Conservation (phyloP, 2,329 filamentous ascomycete species). For the Aspergillus candidus region DNA sequence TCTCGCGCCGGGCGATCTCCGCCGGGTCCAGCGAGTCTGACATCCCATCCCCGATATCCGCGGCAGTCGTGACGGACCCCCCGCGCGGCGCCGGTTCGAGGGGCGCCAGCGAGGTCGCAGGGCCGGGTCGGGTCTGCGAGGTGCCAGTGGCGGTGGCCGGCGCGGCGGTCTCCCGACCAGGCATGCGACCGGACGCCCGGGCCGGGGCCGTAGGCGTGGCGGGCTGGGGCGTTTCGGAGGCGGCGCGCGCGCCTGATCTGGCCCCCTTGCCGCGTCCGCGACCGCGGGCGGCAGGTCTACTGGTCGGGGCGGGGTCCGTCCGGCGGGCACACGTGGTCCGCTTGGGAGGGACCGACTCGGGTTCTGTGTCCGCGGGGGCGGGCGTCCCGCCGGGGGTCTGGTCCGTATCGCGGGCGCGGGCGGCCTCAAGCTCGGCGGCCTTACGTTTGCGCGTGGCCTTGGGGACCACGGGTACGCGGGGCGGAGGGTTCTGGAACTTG, state of each 20-base stretch:
- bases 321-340: slow-evolving; percentile 29
- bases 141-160: slow-evolving; percentile 4
- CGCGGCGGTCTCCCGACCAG: slow-evolving; percentile 15
- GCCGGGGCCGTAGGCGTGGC: slow-evolving; percentile 4
- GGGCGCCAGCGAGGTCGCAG: slow-evolving; percentile 13
- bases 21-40: slow-evolving; percentile 21
- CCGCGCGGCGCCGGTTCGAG: slow-evolving; percentile 17
- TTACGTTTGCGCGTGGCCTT: slow-evolving; percentile 35
- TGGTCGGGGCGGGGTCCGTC: slow-evolving; percentile 14
- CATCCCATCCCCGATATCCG: slow-evolving; percentile 12
- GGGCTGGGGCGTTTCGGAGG: slow-evolving; percentile 13
- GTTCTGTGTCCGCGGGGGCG: slow-evolving; percentile 22
- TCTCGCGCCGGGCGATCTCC: slow-evolving; percentile 31
- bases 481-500: slow-evolving; percentile 29
- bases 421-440: slow-evolving; percentile 30
- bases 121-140: slow-evolving; percentile 11
- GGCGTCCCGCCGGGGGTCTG: slow-evolving; percentile 23
- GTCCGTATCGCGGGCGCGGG: slow-evolving; percentile 23
- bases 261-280: slow-evolving; percentile 27
- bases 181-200: slow-evolving; percentile 3
- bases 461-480: slow-evolving; percentile 18
- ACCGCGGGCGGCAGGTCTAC: slow-evolving; percentile 19
- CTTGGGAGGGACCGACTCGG: slow-evolving; percentile 24
- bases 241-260: slow-evolving; percentile 17
- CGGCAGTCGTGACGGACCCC: slow-evolving; percentile 5